These are phyloP conservation scores for Pharus latifolius DNA, from an alignment of 176 grass and related monocot species.

Conservation along the genomic window DNA sequence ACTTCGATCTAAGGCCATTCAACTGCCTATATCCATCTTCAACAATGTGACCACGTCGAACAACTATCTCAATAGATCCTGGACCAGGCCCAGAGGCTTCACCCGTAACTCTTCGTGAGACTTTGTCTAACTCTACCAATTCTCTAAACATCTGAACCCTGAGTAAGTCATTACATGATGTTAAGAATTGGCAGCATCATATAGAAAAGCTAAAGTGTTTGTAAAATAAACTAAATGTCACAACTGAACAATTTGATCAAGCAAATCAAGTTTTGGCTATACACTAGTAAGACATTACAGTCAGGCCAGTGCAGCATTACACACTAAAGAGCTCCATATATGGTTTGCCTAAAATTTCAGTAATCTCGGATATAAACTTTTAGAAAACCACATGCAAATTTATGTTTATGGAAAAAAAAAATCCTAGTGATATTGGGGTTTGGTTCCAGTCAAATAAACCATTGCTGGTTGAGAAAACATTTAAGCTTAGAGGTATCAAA, in stretches of 20 bases:
- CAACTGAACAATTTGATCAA: not conserved
- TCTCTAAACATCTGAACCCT: conserved; percentile 98
- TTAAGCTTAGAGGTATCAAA: not conserved
- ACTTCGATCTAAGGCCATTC: conserved; percentile 65
- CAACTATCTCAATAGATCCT: conserved; percentile 72
- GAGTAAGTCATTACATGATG: conserved; percentile 22
- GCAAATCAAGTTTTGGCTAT: not conserved
- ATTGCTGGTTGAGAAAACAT: not conserved
- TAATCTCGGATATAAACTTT: not conserved
- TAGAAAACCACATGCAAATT: not conserved
- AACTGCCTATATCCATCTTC: conserved; percentile 94
- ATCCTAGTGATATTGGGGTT: not conserved
- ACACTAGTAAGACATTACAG: not conserved
- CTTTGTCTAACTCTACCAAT: conserved; percentile 82
- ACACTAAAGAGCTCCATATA: not conserved
- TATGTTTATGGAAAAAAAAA: not conserved
- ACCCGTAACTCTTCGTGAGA: conserved; percentile 44
- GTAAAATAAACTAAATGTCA: not conserved
- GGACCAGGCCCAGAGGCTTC: conserved; percentile 59
- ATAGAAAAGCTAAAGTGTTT: conserved; percentile 9
- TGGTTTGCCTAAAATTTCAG: not conserved
- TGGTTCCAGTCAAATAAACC: not conserved
- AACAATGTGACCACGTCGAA: conserved; percentile 78
- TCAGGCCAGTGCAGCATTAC: not conserved
- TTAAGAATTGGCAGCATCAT: not conserved